A percentile compares a stretch with the other conserved stretches of the same genome.
phyloP scores from a whole-genome alignment of 2,329 filamentous ascomycete species.

The Coniochaeta sp. region DNA sequence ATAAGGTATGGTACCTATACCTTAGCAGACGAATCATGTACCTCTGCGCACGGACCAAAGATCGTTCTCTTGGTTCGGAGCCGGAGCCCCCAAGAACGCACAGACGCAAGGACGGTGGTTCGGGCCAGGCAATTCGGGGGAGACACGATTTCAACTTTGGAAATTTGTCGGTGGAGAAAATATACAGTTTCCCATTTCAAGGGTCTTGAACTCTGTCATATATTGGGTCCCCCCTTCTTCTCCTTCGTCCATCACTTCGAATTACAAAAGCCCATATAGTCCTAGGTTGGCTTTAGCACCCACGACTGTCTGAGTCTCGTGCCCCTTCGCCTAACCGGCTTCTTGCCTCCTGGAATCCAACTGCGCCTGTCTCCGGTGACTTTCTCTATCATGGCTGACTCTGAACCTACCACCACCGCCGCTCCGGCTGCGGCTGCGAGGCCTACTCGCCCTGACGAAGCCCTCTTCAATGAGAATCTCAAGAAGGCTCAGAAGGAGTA shows the following conservation, averaged over 20 bases:
- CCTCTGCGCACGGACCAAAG: neutral
- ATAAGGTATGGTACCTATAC: too few relatives aligned
- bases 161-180: neutral
- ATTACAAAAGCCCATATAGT: neutral
- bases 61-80: too few relatives aligned
- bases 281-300: neutral
- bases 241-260: neutral
- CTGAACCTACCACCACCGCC: slow-evolving; percentile 27
- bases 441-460: slow-evolving; percentile 83
- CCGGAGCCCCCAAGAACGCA: neutral
- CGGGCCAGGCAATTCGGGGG: neutral
- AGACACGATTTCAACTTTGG: neutral
- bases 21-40: neutral
- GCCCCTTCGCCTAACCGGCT: neutral
- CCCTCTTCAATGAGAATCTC: slow-evolving; percentile 70
- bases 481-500: slow-evolving; percentile 83
- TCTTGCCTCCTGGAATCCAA: neutral
- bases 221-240: neutral
- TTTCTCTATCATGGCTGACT: slow-evolving; percentile 38
- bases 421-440: slow-evolving; percentile 44
- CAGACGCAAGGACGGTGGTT: neutral
- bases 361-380: slow-evolving; percentile 6
- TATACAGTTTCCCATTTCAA: neutral
- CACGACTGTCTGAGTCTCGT: neutral
- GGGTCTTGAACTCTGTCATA: neutral